Evolutionary conservation across 2,329 filamentous ascomycete species (phyloP), one percentile per base, ranked within the genome.

Genomic region (Dryadomyces sulphureus): DNA sequence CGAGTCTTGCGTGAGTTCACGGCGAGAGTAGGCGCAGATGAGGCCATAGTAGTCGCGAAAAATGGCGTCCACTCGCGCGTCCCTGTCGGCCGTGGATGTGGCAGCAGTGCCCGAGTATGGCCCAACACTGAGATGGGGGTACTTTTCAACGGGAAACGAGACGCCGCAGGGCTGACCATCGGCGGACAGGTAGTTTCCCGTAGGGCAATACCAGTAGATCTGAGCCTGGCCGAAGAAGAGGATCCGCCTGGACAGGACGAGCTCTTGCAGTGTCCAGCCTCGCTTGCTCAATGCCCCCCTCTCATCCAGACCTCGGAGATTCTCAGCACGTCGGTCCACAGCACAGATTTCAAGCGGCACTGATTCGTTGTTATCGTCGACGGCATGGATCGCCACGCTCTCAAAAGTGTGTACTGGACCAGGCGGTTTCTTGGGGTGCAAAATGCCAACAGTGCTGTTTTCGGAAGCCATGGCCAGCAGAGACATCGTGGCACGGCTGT

Each of bases 401-500:
- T 34, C 12, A 6, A 19, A 43, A 1, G 25, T 19, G n/a, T n/a
- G n/a, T n/a, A n/a, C n/a, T n/a, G n/a, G n/a, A 9, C 9, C 8
- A 4, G 27, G 9, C 19, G 19, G 11, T 12, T 7, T 17, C 19
- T 7, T 17, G 11, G 9, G 5, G 17, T 6, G 17, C 24, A 22
- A 20, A 24, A 42, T 38, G 1, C 42, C 43, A 1, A 4, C 22
- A 1, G 5, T 34, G 39, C 43, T 43, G 2, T 20, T 17, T 5
- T 16, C 12, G 2, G 45, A 35, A 2, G 45, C 40, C 41, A 45
- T 45, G 41, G 41, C 44, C 40, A 46, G 16, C 12, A 54, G 45
- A 14, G 50, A 51, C 6, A 54, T 21, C 3, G 45, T 45, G 4
- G 52, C 49, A 8, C 48, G 32, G 38, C 47, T 41, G 42, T 55